Evolutionary conservation across 768 basidiomycete genomes (phyloP).

Genomic region (Tricholoma terreum): DNA sequence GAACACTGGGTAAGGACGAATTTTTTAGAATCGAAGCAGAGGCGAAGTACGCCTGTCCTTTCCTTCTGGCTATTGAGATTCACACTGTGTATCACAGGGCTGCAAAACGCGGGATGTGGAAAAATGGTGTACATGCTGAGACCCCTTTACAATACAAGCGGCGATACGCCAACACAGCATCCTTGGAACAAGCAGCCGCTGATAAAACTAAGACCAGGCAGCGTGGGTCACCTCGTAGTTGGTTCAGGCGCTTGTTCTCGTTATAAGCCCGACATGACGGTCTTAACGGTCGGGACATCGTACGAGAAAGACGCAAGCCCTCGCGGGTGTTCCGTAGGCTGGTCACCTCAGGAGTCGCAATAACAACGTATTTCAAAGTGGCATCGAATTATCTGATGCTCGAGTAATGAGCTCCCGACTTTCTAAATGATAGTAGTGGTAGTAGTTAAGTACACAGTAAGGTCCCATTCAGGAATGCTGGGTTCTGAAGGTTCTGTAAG

Average conservation of each 20-base stretch:
- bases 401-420: too few species aligned
- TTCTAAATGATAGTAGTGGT: too few species aligned
- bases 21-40: slow-evolving; percentile 60
- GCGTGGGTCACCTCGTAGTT: slow-evolving; percentile 2
- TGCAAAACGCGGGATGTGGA: slow-evolving; percentile 76
- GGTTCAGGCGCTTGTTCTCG: slow-evolving; percentile 11
- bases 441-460: too few species aligned
- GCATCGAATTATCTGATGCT: too few species aligned
- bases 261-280: too few species aligned
- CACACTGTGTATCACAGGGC: slow-evolving; percentile 35
- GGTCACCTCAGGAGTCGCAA: neutral
- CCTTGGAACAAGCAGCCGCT: slow-evolving; percentile 14
- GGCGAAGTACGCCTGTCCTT: slow-evolving; percentile 53
- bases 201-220: slow-evolving; percentile 1
- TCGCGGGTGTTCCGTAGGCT: too few species aligned
- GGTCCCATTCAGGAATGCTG: too few species aligned
- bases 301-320: too few species aligned
- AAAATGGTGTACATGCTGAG: slow-evolving; percentile 48
- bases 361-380: neutral
- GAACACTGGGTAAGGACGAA: slow-evolving; percentile 58
- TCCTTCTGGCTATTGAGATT: neutral
- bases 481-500: too few species aligned
- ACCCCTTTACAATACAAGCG: slow-evolving; percentile 82
- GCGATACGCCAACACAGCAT: slow-evolving; percentile 40
- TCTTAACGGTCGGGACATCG: too few species aligned